phyloP scores from a whole-genome alignment of 1,139 yeast species.

The Yueomyces sp. region DNA sequence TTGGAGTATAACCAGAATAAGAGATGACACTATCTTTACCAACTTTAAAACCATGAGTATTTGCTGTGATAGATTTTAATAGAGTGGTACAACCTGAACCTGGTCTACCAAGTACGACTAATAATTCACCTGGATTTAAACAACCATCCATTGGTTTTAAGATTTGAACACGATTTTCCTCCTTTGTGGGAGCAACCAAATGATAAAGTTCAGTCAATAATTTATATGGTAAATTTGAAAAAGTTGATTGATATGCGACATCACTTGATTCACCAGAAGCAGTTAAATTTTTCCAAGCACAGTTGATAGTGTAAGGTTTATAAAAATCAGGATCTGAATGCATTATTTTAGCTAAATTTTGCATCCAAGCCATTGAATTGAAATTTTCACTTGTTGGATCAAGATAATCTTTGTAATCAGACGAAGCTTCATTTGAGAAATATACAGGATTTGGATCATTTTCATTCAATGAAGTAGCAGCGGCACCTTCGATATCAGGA shows the following conservation, averaged over 20 bases:
- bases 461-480: neutral
- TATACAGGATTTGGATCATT: conserved; percentile 2
- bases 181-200: conserved; percentile 11
- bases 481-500: too few relatives aligned
- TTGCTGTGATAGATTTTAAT: conserved; percentile 51
- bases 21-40: conserved; percentile 26
- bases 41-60: conserved; percentile 55
- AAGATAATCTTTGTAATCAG: conserved; percentile 30
- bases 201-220: conserved; percentile 8
- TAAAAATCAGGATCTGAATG: conserved; percentile 48
- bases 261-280: conserved; percentile 67
- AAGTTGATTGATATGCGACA: conserved; percentile 66
- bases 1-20: conserved; percentile 33
- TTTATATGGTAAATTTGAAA: conserved; percentile 34
- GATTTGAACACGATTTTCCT: conserved; percentile 34
- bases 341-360: conserved; percentile 44
- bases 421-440: conserved; percentile 2
- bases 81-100: conserved; percentile 75
- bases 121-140: conserved; percentile 53
- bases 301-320: conserved; percentile 48
- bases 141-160: conserved; percentile 52
- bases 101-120: conserved; percentile 67
- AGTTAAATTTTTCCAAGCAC: conserved; percentile 50
- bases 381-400: conserved; percentile 47
- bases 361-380: conserved; percentile 54